Evolutionary conservation across 805 yeast genomes (phyloP).

Genomic region (Cyberlindnera maritima): DNA sequence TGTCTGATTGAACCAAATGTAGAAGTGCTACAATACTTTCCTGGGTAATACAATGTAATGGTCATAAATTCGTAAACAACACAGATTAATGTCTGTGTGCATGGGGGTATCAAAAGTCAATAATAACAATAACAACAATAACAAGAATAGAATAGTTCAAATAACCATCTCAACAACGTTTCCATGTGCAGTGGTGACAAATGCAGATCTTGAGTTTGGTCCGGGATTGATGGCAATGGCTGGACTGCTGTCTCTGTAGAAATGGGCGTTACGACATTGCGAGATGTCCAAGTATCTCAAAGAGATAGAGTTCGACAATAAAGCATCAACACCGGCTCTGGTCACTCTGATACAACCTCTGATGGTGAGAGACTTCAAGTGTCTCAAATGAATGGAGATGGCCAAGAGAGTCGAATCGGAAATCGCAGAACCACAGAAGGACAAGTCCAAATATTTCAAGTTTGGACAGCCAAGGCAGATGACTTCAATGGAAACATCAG

Average conservation of each 20-base stretch:
- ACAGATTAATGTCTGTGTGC: too few species aligned
- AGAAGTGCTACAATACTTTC: too few species aligned
- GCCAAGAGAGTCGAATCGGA: conserved; percentile 66
- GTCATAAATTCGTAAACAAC: too few species aligned
- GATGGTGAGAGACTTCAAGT: conserved; percentile 46
- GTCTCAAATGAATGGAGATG: conserved; percentile 51
- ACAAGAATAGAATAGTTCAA: too few species aligned
- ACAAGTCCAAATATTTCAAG: conserved; percentile 50
- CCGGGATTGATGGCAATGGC: conserved; percentile 52
- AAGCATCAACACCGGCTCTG: conserved; percentile 69
- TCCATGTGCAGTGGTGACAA: conserved; percentile 50
- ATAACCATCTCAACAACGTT: conserved; percentile 58
- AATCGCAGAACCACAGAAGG: conserved; percentile 79
- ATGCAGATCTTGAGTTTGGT: conserved; percentile 54
- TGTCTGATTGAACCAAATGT: too few species aligned
- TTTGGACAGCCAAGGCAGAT: conserved; percentile 63
- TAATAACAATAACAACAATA: too few species aligned
- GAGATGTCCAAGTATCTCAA: conserved; percentile 56
- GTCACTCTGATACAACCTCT: conserved; percentile 78
- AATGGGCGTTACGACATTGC: conserved; percentile 69
- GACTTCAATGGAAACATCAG: conserved; percentile 67
- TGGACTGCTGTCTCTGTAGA: conserved; percentile 56
- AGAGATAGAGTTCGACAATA: conserved; percentile 53
- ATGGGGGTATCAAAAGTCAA: too few species aligned
- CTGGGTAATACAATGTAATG: too few species aligned